Evolutionary conservation across 352 stramenopile genomes (phyloP).

Genomic region (Pythium myriotylum): DNA sequence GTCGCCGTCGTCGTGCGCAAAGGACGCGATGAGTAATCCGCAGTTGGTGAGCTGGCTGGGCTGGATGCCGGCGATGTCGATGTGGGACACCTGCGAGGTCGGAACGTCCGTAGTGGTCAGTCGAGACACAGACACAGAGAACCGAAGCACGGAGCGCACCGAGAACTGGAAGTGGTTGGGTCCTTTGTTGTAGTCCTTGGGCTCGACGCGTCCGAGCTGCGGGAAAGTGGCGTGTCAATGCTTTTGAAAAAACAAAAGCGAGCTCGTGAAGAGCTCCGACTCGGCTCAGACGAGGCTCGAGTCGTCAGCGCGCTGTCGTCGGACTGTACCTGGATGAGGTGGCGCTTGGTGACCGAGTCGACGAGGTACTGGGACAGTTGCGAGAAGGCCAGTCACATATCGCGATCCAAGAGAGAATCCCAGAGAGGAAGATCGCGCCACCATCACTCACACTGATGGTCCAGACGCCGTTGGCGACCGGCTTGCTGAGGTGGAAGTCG

Average conservation of each 20-base stretch:
- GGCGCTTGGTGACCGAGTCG: constrained; percentile 80
- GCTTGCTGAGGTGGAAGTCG: constrained; percentile 70
- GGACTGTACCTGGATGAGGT: constrained; percentile 78
- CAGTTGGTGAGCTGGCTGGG: constrained; percentile 88
- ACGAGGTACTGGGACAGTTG: constrained; percentile 67
- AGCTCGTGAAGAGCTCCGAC: too few species aligned
- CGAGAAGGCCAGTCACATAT: neutral
- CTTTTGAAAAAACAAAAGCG: constrained; percentile 12
- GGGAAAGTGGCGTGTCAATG: constrained; percentile 14
- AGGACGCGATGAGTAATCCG: constrained; percentile 82
- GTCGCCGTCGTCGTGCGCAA: constrained; percentile 69
- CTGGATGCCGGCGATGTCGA: constrained; percentile 76
- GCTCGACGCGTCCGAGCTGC: constrained; percentile 77
- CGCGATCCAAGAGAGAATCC: constrained; percentile 12
- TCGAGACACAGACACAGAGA: constrained; percentile 16
- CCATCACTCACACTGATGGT: constrained; percentile 62
- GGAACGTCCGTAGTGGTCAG: neutral
- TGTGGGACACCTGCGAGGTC: constrained; percentile 46
- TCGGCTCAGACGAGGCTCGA: neutral
- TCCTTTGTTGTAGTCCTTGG: constrained; percentile 59
- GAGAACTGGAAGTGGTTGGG: constrained; percentile 88
- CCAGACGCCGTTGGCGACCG: constrained; percentile 71
- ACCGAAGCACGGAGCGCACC: constrained; percentile 37
- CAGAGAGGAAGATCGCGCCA: neutral
- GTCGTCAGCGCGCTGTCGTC: constrained; percentile 7